Evolutionary conservation across 1,284 basidiomycete species (phyloP).

Genomic region (Grifola frondosa): DNA sequence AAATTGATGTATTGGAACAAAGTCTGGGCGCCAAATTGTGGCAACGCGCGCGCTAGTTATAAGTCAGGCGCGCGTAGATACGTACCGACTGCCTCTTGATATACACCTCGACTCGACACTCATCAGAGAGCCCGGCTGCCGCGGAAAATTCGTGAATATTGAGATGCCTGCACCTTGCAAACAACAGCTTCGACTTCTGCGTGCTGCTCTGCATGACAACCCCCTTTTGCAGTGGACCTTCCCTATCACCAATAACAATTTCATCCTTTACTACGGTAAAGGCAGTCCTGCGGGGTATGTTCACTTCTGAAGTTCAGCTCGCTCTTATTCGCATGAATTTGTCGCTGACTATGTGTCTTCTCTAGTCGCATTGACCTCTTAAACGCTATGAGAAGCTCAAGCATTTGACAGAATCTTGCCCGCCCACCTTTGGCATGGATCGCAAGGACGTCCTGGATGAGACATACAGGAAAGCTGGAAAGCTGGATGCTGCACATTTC

Average conservation of each 20-base stretch:
- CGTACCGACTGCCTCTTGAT: too few relatives aligned
- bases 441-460: constrained; percentile 23
- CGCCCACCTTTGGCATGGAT: constrained; percentile 25
- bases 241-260: constrained; percentile 1
- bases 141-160: too few relatives aligned
- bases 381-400: constrained; percentile 1
- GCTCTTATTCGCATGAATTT: background rate
- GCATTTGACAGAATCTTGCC: constrained; percentile 19
- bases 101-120: too few relatives aligned
- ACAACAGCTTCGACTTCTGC: constrained; percentile 3
- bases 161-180: too few relatives aligned
- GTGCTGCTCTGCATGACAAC: constrained; percentile 4
- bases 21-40: too few relatives aligned
- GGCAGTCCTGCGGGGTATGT: constrained; percentile 7
- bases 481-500: constrained; percentile 23
- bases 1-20: too few relatives aligned
- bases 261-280: constrained; percentile 19
- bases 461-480: constrained; percentile 26
- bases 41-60: too few relatives aligned
- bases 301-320: background rate
- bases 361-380: constrained; percentile 11
- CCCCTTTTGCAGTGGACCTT: constrained; percentile 16
- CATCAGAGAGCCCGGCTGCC: too few relatives aligned
- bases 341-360: too few relatives aligned
- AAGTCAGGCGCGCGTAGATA: too few relatives aligned